phyloP scores from a whole-genome alignment of 768 basidiomycete genomes.

The Termitomyces sp. region DNA sequence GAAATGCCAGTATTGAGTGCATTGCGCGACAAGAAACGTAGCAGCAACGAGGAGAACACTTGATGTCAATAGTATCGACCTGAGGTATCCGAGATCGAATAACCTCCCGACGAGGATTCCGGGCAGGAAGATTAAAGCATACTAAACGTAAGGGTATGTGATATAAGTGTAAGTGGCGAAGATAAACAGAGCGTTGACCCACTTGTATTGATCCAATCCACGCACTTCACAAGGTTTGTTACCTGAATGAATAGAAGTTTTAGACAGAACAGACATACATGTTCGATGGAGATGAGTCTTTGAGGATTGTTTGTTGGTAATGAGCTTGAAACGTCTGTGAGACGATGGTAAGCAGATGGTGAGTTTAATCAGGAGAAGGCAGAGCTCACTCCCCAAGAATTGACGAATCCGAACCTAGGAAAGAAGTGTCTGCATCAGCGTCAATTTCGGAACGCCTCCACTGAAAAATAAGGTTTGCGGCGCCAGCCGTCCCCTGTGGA shows the following conservation, averaged over 20 bases:
- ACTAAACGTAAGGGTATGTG: constrained; percentile 29
- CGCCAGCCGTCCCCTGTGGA: not conserved
- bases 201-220: constrained; percentile 11
- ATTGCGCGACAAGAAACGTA: constrained; percentile 67
- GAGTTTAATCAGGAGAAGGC: not conserved
- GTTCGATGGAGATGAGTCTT: not conserved
- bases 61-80: constrained; percentile 38
- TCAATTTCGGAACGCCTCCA: not conserved
- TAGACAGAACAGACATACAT: not conserved
- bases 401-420: constrained; percentile 59
- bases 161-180: not conserved
- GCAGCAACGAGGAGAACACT: constrained; percentile 46
- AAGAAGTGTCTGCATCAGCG: constrained; percentile 6
- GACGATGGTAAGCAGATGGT: not conserved
- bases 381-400: constrained; percentile 62
- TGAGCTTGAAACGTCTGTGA: constrained; percentile 6
- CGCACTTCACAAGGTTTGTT: not conserved
- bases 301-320: constrained; percentile 2
- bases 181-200: not conserved
- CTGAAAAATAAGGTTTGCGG: no score
- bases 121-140: constrained; percentile 56
- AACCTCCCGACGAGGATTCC: constrained; percentile 56
- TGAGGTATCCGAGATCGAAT: constrained; percentile 71
- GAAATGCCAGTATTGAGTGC: constrained; percentile 73
- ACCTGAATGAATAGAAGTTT: not conserved